These are phyloP conservation scores for Cryptosporidium muris DNA, from an alignment of 169 alveolate species.

Conservation along the genomic window DNA sequence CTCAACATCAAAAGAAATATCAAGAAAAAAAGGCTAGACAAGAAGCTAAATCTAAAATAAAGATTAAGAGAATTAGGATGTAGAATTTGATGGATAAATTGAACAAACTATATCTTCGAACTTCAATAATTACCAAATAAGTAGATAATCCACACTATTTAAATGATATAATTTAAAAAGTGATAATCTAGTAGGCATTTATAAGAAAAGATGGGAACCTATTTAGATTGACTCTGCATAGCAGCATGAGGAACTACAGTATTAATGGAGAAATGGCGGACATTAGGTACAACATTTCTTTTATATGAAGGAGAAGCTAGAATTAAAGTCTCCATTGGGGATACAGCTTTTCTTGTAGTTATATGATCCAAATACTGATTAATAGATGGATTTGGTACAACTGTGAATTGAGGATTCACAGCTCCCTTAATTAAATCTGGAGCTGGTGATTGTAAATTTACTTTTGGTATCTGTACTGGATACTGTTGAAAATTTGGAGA, in stretches of 20 bases:
- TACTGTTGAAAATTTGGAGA: conserved; percentile 19
- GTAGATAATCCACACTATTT: background rate
- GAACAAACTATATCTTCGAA: background rate
- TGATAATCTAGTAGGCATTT: background rate
- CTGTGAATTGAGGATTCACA: conserved; percentile 6
- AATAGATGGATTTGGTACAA: conserved; percentile 63
- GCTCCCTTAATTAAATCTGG: too few relatives aligned
- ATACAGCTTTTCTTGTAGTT: conserved; percentile 11
- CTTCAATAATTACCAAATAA: background rate
- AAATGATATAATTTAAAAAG: background rate
- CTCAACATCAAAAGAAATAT: conserved; percentile 64
- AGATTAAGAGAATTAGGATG: conserved; percentile 8
- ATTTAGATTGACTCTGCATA: conserved; percentile 3
- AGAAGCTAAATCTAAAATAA: conserved; percentile 48
- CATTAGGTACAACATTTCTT: conserved; percentile 20
- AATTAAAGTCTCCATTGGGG: conserved; percentile 41
- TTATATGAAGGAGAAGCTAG: conserved; percentile 63
- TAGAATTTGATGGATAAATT: background rate
- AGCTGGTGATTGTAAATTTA: too few relatives aligned
- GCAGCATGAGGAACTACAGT: conserved; percentile 4
- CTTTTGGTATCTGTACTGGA: too few relatives aligned
- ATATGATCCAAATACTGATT: conserved; percentile 35
- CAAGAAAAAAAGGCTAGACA: conserved; percentile 63
- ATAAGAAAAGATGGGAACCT: background rate
- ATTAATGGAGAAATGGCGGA: background rate